Conservation (phyloP, 2,329 filamentous ascomycete genomes). For the Xylaria sp. region DNA sequence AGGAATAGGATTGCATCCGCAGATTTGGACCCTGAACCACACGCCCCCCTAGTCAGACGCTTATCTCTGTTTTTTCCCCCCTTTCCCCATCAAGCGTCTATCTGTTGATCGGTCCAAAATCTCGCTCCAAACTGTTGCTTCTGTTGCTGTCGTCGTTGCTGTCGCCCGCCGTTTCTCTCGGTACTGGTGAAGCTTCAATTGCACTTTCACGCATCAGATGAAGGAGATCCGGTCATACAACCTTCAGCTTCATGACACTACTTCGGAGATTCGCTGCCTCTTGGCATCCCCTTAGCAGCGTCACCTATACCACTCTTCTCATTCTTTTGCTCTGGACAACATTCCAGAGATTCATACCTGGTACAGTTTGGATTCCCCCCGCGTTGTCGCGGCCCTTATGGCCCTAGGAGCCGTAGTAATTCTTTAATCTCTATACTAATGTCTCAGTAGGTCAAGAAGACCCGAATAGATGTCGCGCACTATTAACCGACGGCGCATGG, state of each 20-base stretch:
- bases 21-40: slow-evolving; percentile 30
- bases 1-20: slow-evolving; percentile 26
- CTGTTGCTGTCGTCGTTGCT: slow-evolving; percentile 9
- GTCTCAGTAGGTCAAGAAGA: slow-evolving; percentile 31
- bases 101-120: slow-evolving; percentile 11
- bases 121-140: neutral
- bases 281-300: slow-evolving; percentile 33
- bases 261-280: slow-evolving; percentile 33
- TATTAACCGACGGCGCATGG: slow-evolving; percentile 39
- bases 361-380: slow-evolving; percentile 10
- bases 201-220: slow-evolving; percentile 23
- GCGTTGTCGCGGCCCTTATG: neutral
- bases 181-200: slow-evolving; percentile 23
- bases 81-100: slow-evolving; percentile 22
- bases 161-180: slow-evolving; percentile 20
- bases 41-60: slow-evolving; percentile 25
- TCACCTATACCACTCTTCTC: slow-evolving; percentile 30
- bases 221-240: slow-evolving; percentile 21
- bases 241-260: slow-evolving; percentile 32
- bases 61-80: slow-evolving; percentile 28
- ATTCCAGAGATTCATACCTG: slow-evolving; percentile 28
- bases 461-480: slow-evolving; percentile 35
- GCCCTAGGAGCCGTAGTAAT: neutral
- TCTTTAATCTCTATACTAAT: slow-evolving; percentile 23
- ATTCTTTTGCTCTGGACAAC: slow-evolving; percentile 28